Evolutionary conservation across 352 stramenopile species (phyloP).

Genomic region (Phytopythium boreale): DNA sequence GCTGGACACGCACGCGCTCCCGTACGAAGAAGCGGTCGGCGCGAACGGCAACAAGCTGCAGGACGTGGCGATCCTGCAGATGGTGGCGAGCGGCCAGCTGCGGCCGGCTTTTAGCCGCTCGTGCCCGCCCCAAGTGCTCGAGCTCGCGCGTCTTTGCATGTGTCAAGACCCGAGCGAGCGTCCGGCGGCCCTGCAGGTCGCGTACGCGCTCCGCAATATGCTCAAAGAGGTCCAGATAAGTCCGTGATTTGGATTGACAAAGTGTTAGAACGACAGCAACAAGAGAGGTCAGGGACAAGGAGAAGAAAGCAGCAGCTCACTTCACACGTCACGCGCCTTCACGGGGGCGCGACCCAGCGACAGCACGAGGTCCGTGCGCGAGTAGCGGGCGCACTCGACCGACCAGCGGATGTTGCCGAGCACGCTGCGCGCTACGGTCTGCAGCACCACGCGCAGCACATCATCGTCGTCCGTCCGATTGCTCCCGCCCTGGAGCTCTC

Average conservation of each 20-base stretch:
- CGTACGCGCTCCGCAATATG: conserved; percentile 30
- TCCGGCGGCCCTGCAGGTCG: conserved; percentile 36
- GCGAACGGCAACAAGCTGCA: conserved; percentile 21
- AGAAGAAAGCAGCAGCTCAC: no score
- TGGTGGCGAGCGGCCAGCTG: conserved; percentile 26
- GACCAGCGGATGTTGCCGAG: conserved; percentile 8
- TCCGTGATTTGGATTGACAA: background rate
- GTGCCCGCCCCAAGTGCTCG: conserved; percentile 21
- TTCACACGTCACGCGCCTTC: background rate
- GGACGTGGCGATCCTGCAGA: conserved; percentile 40
- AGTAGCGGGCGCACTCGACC: conserved; percentile 5
- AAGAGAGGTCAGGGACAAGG: background rate
- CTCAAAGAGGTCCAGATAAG: conserved; percentile 10
- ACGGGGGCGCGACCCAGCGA: background rate
- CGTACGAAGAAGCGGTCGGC: conserved; percentile 28
- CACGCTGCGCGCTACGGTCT: background rate
- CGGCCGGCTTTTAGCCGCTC: conserved; percentile 13
- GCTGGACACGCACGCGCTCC: conserved; percentile 27
- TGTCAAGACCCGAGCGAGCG: conserved; percentile 24
- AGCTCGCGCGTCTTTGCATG: conserved; percentile 34
- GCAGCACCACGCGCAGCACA: background rate
- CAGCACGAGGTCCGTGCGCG: conserved; percentile 1
- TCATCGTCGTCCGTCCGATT: background rate
- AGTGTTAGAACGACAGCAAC: background rate
- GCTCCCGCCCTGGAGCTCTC: background rate